A percentile compares a stretch with the other conserved stretches of the same genome.
Evolutionary conservation across 805 yeast genomes (phyloP).

Genomic region (Metschnikowia similis): DNA sequence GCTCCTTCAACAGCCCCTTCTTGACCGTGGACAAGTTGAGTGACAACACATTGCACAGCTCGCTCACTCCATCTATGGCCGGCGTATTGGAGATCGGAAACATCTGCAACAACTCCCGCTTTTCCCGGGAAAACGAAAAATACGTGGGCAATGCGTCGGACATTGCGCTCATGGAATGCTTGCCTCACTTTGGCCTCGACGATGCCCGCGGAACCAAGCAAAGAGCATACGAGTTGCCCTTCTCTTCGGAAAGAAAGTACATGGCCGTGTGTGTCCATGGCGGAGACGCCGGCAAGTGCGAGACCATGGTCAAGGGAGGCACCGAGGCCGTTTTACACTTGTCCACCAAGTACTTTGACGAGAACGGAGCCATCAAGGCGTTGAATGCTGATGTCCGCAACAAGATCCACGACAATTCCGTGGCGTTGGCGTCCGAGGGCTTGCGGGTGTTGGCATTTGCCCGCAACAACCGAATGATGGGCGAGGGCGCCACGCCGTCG

Average conservation of each 20-base stretch:
- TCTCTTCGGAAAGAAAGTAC: conserved; percentile 77
- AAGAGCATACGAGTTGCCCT: conserved; percentile 73
- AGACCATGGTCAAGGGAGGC: conserved; percentile 85
- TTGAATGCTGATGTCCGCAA: conserved; percentile 48
- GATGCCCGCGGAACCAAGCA: conserved; percentile 62
- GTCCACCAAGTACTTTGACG: conserved; percentile 57
- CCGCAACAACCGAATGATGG: conserved; percentile 38
- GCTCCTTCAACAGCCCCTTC: conserved; percentile 35
- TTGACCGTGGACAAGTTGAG: conserved; percentile 46
- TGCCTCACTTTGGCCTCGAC: conserved; percentile 63
- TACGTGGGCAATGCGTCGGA: conserved; percentile 93
- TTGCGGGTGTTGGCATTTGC: conserved; percentile 84
- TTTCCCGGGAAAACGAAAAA: conserved; percentile 62
- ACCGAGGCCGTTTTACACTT: conserved; percentile 63
- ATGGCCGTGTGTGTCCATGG: conserved; percentile 76
- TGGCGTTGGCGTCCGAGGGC: conserved; percentile 72
- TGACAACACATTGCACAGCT: conserved; percentile 37
- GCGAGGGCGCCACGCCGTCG: conserved; percentile 24
- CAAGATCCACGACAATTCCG: conserved; percentile 54
- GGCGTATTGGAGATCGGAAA: conserved; percentile 62
- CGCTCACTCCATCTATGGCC: conserved; percentile 51
- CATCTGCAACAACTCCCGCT: conserved; percentile 71
- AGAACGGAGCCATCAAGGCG: conserved; percentile 56
- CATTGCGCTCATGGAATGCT: conserved; percentile 77
- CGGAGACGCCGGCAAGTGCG: conserved; percentile 54